Base-by-base conservation (phyloP, 2,329 filamentous ascomycete species). In the Dactylellina haptotyla region DNA sequence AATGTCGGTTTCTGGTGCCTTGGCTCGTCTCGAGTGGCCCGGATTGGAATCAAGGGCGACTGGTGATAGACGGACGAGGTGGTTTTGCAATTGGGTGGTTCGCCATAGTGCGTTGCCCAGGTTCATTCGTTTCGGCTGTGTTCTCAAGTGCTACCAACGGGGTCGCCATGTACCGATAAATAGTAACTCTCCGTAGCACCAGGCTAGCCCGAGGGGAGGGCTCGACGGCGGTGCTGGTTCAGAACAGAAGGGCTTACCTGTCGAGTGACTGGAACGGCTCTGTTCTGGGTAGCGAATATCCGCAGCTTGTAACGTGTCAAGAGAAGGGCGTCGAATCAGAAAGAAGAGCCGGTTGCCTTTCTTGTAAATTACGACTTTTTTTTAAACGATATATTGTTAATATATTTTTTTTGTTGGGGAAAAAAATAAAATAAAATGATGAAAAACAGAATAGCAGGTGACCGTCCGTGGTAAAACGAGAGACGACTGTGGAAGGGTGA, bases 141-240 rank as follows among this genome's bases (percentile, higher is more conserved):
- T 57, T 57, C 30, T 39, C 53, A n/a, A 57, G 30, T 59, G 56
- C 41, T 59, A 58, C 39, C 34, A 46, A n/a, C 30, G 41, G 41
- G 12, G 18, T 45, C 12, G 41, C 6, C 41, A 25, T 46, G 58
- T 20, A 18, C 18, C 32, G 41, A 63, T 58, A 56, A 71, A 63
- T 71, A 71, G 65, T 57, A 64, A 72, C 66, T 64, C 50, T 63
- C 57, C 57, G 65, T 70, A 37, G 45, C 32, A 18, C 30, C 25
- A 28, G 23, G 16, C 57, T 50, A 62, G 51, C 58, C 25, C 14
- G 4, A 26, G 10, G 20, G 43, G 50, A 16, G 45, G 43, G 28
- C 43, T 63, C 46, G 51, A 32, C 58, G n/a, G n/a, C n/a, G n/a
- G n/a, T 37, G n/a, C n/a, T n/a, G n/a, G n/a, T n/a, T n/a, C n/a